Evolutionary conservation across 345 rosid genomes (phyloP), one percentile per base, ranked within the genome.

Genomic region (Hypericum perforatum): DNA sequence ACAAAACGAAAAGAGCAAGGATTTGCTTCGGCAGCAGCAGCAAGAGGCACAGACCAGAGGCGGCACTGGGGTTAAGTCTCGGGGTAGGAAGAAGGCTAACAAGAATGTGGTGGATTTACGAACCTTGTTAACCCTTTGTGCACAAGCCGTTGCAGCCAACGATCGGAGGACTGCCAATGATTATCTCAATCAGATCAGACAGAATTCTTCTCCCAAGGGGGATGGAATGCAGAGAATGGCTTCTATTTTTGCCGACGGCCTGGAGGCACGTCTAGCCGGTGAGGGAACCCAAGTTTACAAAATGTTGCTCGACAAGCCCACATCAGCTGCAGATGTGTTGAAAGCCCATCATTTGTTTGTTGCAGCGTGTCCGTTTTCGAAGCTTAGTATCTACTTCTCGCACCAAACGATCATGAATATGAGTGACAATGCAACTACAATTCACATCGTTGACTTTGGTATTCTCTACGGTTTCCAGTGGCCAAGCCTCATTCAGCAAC

Each of bases 381-480:
- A 75, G 69, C 60, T 78, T 49, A 66, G 77, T 9, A 69, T 68
- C 59, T 69, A 76, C 70, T 76, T 74, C 62, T 67, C 77, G 6
- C 72, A 82, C 64, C 66, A 45, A 63, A 72, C 84, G 0, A 78
- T 76, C 5, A 49, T 70, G 58, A 74, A 78, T 52, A 51, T 76
- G 38, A 74, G 80, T 7, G 70, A 72, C 60, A 68, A 78, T 41
- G 70, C 71, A 11, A 53, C 61, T 14, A 68, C 66, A 54, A 73
- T 82, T 29, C 89, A 82, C 63, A 70, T 82, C 11, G 56, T 82
- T 53, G 84, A 76, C 60, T 82, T 82, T 13, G 89, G 89, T 41
- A 63, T 78, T 57, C 61, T 66, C 6, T 76, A 82, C 43, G 89
- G 82, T 22, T 82, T 78, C 49, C 88, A 78, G 16, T 78, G 88